These are phyloP conservation scores for Xylaria nigripes DNA, from an alignment of 495 filamentous ascomycete species.

Conservation along the genomic window DNA sequence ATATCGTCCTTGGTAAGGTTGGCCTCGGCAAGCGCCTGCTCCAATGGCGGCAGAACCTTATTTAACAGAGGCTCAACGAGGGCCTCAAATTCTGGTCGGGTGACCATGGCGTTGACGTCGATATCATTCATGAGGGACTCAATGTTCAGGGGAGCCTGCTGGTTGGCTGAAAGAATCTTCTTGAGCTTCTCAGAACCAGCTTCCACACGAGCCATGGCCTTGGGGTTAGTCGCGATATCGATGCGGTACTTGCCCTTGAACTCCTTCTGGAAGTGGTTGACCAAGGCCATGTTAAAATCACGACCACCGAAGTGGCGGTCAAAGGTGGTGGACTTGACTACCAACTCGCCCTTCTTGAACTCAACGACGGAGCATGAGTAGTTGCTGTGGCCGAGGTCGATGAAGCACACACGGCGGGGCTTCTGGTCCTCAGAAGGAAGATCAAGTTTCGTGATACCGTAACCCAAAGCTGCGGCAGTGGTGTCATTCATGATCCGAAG, in stretches of 20 bases:
- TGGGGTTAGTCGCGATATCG: slow-evolving; percentile 79
- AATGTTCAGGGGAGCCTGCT: slow-evolving; percentile 88
- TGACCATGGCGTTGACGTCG: slow-evolving; percentile 82
- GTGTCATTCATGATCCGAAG: slow-evolving; percentile 97
- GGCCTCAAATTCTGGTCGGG: slow-evolving; percentile 87
- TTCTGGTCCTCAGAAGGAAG: slow-evolving; percentile 85
- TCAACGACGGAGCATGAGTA: slow-evolving; percentile 91
- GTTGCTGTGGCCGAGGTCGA: slow-evolving; percentile 96
- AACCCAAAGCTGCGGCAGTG: slow-evolving; percentile 90
- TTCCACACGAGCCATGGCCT: slow-evolving; percentile 78
- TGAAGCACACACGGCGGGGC: slow-evolving; percentile 80
- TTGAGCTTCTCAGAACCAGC: slow-evolving; percentile 94
- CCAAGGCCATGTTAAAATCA: slow-evolving; percentile 89
- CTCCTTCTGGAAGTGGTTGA: slow-evolving; percentile 90
- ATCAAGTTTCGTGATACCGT: slow-evolving; percentile 94
- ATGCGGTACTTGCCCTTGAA: slow-evolving; percentile 91
- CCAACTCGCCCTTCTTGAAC: slow-evolving; percentile 94
- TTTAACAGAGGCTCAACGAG: slow-evolving; percentile 80
- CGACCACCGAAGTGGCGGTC: slow-evolving; percentile 97
- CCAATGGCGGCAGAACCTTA: slow-evolving; percentile 62
- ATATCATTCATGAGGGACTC: slow-evolving; percentile 98
- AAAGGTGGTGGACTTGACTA: slow-evolving; percentile 84
- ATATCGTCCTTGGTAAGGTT: slow-evolving; percentile 87
- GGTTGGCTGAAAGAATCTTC: slow-evolving; percentile 97
- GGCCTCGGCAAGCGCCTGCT: slow-evolving; percentile 86